Evolutionary conservation across 2,329 filamentous ascomycete species (phyloP), one percentile per base, ranked within the genome.

Genomic region (Stachybotrys echinatus): DNA sequence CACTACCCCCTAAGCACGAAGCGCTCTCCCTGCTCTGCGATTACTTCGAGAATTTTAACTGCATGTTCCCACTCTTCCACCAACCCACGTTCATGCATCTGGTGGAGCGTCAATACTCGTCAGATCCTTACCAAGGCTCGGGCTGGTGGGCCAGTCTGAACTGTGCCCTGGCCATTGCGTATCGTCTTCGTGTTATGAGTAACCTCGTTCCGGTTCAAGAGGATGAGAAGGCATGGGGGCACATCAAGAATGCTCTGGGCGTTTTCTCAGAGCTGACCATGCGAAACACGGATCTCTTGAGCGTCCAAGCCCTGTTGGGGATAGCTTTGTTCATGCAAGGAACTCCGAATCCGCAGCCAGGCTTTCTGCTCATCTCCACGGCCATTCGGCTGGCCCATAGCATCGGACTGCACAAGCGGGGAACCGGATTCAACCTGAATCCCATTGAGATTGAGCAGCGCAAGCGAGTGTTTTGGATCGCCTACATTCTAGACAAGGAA

Each of bases 111-210:
- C 92, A 97, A 65, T 99, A 97, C 68, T 95, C 91, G 1, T 75
- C 84, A 46, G 89, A 97, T 58, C 92, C 92, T 1, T 97, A 96
- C 58, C 86, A 95, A 65, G 92, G 92, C 23, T 95, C 91, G 6
- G 94, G 94, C 3, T 99, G 94, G 94, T 99, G 94, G 92, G 94
- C 94, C 5, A 95, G 91, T 68, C 77, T 99, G 60, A 99, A 99
- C 60, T 87, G 95, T 52, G 90, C 88, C 2, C 73, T 99, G 50
- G 94, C 92, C n/a, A 95, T 96, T 58, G 88, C 92, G 5, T 90
- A 96, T 64, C 83, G 94, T 39, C 75, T 99, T 61, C 86, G 94
- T 12, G 90, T 96, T 20, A 96, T 96, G 91, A 95, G 89, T 73
- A 94, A 96, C 61, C 74, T 96, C 8, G 89, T 95, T 0, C 87